These are phyloP conservation scores for Exophiala phaeomuriformis DNA, from an alignment of 2,329 filamentous ascomycete genomes.

Conservation along the genomic window DNA sequence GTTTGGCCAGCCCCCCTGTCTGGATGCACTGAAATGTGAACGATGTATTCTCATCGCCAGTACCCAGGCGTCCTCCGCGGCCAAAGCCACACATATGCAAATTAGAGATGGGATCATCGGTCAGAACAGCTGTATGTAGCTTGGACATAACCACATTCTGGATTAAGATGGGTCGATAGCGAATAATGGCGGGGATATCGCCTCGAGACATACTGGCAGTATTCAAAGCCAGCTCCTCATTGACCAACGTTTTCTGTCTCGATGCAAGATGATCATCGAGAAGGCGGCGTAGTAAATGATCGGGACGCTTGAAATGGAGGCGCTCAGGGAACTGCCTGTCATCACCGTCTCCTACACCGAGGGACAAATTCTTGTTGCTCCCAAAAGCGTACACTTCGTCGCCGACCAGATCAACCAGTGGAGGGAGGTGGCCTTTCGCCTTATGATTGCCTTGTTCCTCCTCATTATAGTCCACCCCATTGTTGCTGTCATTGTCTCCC, in stretches of 20 bases:
- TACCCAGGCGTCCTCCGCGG: constrained; percentile 77
- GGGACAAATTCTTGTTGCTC: constrained; percentile 88
- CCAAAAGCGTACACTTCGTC: constrained; percentile 92
- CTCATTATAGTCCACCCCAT: constrained; percentile 40
- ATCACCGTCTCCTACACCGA: constrained; percentile 92
- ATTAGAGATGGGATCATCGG: constrained; percentile 79
- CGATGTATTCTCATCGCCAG: constrained; percentile 81
- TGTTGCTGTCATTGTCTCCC: constrained; percentile 27
- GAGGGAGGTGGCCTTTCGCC: constrained; percentile 30
- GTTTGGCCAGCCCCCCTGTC: constrained; percentile 63
- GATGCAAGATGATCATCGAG: constrained; percentile 56
- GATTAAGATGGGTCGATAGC: constrained; percentile 64
- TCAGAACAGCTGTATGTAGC: constrained; percentile 81
- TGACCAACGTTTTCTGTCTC: constrained; percentile 32
- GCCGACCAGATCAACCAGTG: constrained; percentile 47
- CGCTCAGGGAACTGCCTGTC: constrained; percentile 91
- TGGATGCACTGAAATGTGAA: constrained; percentile 81
- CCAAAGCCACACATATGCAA: constrained; percentile 90
- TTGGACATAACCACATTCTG: constrained; percentile 85
- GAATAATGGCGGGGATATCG: constrained; percentile 65
- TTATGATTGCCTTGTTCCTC: constrained; percentile 36
- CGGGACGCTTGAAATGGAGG: constrained; percentile 66
- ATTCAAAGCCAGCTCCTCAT: constrained; percentile 19
- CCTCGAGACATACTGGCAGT: constrained; percentile 33
- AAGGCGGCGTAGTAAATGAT: constrained; percentile 66